A percentile compares a stretch with the other conserved stretches of the same genome.
These are phyloP conservation scores for Tylopilus microsporus DNA, from an alignment of 1,284 basidiomycete genomes.

Conservation along the genomic window DNA sequence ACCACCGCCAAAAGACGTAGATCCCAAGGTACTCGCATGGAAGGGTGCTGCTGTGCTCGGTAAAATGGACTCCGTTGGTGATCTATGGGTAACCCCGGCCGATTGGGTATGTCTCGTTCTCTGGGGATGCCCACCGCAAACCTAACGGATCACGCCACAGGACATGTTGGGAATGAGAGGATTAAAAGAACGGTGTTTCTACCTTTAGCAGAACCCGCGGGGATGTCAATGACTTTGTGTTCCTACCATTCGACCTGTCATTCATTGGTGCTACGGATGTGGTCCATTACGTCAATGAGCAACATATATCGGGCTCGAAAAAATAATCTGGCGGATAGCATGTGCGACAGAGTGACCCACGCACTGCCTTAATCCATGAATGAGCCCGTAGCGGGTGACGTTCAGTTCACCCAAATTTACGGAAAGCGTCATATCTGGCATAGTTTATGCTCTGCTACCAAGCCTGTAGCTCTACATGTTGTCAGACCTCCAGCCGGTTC, in stretches of 20 bases:
- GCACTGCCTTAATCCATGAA: conserved; percentile 4
- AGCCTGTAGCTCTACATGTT: conserved; percentile 14
- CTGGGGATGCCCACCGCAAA: neutral
- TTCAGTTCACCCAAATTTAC: conserved; percentile 11
- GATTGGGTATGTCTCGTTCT: conserved; percentile 71
- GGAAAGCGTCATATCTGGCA: conserved; percentile 20
- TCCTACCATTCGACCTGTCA: neutral
- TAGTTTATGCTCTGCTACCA: conserved; percentile 18
- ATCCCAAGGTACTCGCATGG: conserved; percentile 87
- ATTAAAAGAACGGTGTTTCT: conserved; percentile 76
- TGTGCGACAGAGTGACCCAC: conserved; percentile 1
- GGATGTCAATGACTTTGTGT: neutral
- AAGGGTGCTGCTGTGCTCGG: conserved; percentile 93
- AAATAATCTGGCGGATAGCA: conserved; percentile 3
- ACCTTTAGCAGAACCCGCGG: conserved; percentile 39
- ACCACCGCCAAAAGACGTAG: conserved; percentile 88
- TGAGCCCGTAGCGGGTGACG: neutral
- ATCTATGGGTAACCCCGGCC: conserved; percentile 81
- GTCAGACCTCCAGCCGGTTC: conserved; percentile 47
- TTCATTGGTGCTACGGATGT: conserved; percentile 1
- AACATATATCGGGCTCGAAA: neutral
- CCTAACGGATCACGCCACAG: conserved; percentile 36
- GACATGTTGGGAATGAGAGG: conserved; percentile 74
- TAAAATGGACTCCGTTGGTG: conserved; percentile 83
- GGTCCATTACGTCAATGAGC: conserved; percentile 18